phyloP scores from a whole-genome alignment of 257 asterid species.

The Linderniella brevidens region DNA sequence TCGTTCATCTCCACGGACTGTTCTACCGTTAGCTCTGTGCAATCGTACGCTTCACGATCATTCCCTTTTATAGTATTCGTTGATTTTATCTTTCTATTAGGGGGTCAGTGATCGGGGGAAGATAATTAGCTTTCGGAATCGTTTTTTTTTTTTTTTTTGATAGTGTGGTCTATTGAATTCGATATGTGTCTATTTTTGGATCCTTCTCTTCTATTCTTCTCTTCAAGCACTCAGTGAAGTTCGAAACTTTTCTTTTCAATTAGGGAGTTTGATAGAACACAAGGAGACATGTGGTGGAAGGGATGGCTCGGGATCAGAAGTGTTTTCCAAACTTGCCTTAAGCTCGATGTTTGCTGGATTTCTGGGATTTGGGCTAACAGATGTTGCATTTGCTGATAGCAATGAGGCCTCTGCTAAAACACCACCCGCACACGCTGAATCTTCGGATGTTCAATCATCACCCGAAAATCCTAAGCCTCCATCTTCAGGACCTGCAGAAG shows the following conservation, averaged over 20 bases:
- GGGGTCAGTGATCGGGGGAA: too few species aligned
- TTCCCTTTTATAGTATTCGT: too few species aligned
- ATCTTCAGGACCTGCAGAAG: slow-evolving; percentile 20
- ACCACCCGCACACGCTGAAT: slow-evolving; percentile 7
- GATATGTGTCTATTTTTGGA: too few species aligned
- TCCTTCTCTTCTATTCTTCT: too few species aligned
- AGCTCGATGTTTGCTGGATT: slow-evolving; percentile 50
- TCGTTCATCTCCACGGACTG: too few species aligned
- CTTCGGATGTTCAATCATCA: slow-evolving; percentile 15
- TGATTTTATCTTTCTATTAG: too few species aligned
- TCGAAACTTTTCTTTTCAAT: not conserved
- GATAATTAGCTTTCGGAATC: too few species aligned
- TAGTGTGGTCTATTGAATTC: too few species aligned
- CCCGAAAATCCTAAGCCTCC: slow-evolving; percentile 10
- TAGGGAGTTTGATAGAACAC: slow-evolving; percentile 29
- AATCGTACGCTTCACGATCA: too few species aligned
- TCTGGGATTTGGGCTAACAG: slow-evolving; percentile 48
- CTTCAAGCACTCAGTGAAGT: too few species aligned
- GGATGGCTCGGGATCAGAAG: slow-evolving; percentile 6
- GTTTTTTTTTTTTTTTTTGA: too few species aligned
- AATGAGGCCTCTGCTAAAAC: slow-evolving; percentile 30
- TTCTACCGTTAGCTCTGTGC: too few species aligned
- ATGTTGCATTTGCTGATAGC: slow-evolving; percentile 53
- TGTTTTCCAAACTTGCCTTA: slow-evolving; percentile 10
- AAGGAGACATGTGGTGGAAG: slow-evolving; percentile 11